Evolutionary conservation across 495 filamentous ascomycete genomes (phyloP), one percentile per base, ranked within the genome.

Genomic region (Talaromyces ruber): DNA sequence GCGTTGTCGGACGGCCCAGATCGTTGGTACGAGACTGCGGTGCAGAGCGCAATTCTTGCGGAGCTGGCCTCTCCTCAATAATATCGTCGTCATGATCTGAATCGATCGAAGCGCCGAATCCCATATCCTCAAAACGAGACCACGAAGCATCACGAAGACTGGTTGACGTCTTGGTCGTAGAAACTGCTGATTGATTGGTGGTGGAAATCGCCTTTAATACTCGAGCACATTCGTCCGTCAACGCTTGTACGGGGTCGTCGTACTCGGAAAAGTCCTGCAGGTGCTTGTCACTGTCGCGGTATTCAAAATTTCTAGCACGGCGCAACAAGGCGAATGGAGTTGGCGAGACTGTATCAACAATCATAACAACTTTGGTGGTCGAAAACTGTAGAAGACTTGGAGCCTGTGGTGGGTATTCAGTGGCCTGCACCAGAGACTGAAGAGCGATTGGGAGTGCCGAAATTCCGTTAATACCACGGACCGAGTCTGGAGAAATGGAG

Each of bases 101-200:
- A 57, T 89, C 86, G n/a, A 91, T 79, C 0, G 89, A 69, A 59
- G 85, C 88, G 7, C 89, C 84, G 64, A 98, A 98, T 3, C 94
- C 94, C 66, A 97, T 84, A 72, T 98, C 94, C 69, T 97, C 91
- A 67, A 98, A 98, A 55, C 91, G 84, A 30, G 94, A 97, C 94
- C 94, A 98, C 5, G 91, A 92, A 26, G 92, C 89, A 74, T 96
- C 93, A 24, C 82, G 83, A 55, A 91, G 75, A 65, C 86, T 85
- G 14, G 87, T 86, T 2, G 88, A 84, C 60, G 83, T 78, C 70
- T 90, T 88, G 18, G 83, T 80, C 65, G 79, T 86, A 4, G 86
- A 83, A 26, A 85, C 81, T 55, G 84, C 79, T 2, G 91, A 93
- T 70, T 96, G 90, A 65, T 97, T 97, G 22, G 86, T 86, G 2